phyloP scores from a whole-genome alignment of 1,284 basidiomycete species.

The Tranzscheliella williamsii region DNA sequence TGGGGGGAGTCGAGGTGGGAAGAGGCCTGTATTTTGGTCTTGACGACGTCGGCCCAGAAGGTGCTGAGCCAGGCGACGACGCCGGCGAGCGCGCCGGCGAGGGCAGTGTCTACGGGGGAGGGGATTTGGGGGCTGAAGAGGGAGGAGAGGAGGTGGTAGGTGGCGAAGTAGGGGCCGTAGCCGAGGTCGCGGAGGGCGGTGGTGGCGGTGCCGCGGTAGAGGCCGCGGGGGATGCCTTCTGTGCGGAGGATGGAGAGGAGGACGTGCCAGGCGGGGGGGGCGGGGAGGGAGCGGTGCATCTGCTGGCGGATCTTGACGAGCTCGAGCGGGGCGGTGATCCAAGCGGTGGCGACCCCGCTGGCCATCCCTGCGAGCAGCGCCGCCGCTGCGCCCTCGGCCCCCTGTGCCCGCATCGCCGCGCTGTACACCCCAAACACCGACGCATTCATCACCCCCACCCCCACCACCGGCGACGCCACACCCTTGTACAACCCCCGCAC shows the following conservation, averaged over 20 bases:
- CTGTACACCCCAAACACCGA: slow-evolving; percentile 53
- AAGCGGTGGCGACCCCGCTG: slow-evolving; percentile 34
- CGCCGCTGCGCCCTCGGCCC: neutral
- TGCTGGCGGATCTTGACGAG: slow-evolving; percentile 57
- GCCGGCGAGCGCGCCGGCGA: slow-evolving; percentile 48
- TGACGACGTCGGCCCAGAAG: slow-evolving; percentile 54
- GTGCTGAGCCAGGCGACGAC: slow-evolving; percentile 53
- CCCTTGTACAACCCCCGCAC: slow-evolving; percentile 54
- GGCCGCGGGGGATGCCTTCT: slow-evolving; percentile 22
- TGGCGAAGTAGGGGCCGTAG: slow-evolving; percentile 52
- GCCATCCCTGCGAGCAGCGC: slow-evolving; percentile 36
- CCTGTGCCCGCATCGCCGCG: slow-evolving; percentile 30
- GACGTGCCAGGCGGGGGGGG: slow-evolving; percentile 10
- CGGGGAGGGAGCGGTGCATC: slow-evolving; percentile 11
- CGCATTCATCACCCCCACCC: slow-evolving; percentile 58
- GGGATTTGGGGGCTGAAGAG: slow-evolving; percentile 1
- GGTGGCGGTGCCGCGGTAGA: slow-evolving; percentile 45
- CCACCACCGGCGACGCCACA: slow-evolving; percentile 48
- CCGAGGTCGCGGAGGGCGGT: slow-evolving; percentile 45
- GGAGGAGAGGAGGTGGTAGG: slow-evolving; percentile 29
- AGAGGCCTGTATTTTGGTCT: slow-evolving; percentile 51
- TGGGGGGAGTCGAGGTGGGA: neutral
- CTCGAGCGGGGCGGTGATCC: slow-evolving; percentile 54
- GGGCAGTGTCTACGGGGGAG: slow-evolving; percentile 37
- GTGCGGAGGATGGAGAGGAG: slow-evolving; percentile 19